phyloP scores from a whole-genome alignment of 1,284 basidiomycete genomes.

The Somion occarium region DNA sequence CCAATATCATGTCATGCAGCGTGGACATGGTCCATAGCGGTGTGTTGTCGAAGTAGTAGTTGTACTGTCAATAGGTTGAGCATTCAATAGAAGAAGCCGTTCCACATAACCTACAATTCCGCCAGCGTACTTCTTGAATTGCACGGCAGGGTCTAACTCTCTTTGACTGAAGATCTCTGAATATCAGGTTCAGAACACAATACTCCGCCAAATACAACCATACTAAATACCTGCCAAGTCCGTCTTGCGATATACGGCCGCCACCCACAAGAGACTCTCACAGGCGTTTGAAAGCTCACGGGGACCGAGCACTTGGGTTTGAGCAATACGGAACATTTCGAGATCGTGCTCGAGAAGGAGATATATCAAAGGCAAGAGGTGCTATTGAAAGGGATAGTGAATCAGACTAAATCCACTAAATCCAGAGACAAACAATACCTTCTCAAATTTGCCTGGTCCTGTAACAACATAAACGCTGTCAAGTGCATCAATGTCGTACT shows the following conservation, averaged over 20 bases:
- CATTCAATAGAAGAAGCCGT: too few relatives aligned
- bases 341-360: conserved; percentile 21
- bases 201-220: too few relatives aligned
- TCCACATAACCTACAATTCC: conserved; percentile 13
- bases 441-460: conserved; percentile 20
- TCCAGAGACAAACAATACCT: conserved; percentile 12
- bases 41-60: background rate
- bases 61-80: background rate
- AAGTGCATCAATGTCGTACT: conserved; percentile 20
- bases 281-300: conserved; percentile 22
- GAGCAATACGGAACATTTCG: conserved; percentile 18
- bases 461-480: conserved; percentile 14
- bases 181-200: too few relatives aligned
- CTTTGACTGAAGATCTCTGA: background rate
- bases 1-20: too few relatives aligned
- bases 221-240: too few relatives aligned
- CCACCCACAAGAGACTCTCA: conserved; percentile 20
- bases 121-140: conserved; percentile 14
- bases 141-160: conserved; percentile 4
- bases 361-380: conserved; percentile 22
- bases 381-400: conserved; percentile 1
- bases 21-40: background rate
- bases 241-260: too few relatives aligned
- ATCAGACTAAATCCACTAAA: background rate
- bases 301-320: conserved; percentile 16